Conservation (phyloP, 768 basidiomycete species). For the Mycena kentingensis region DNA sequence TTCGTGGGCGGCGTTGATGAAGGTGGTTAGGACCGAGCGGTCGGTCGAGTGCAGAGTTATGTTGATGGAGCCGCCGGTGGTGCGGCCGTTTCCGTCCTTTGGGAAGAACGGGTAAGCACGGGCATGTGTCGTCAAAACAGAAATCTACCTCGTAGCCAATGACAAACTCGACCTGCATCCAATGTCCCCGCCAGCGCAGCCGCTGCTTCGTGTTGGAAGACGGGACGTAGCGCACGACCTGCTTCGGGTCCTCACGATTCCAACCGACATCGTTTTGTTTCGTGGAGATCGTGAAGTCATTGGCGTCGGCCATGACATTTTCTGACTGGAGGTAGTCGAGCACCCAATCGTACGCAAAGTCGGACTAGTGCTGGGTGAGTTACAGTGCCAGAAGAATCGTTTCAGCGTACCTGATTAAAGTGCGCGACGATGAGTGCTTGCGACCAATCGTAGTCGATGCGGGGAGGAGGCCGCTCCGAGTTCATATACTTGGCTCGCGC, state of each 20-base stretch:
- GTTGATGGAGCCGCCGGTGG: constrained; percentile 20
- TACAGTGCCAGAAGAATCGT: neutral
- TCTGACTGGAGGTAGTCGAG: constrained; percentile 27
- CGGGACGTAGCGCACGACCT: constrained; percentile 20
- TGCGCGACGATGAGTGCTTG: constrained; percentile 27
- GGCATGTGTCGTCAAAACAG: neutral
- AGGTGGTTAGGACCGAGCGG: constrained; percentile 20
- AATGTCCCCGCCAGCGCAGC: constrained; percentile 18
- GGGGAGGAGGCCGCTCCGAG: constrained; percentile 14
- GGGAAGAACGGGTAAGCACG: neutral
- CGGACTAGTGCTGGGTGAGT: too few relatives aligned
- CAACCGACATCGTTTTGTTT: constrained; percentile 25
- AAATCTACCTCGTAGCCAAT: constrained; percentile 17
- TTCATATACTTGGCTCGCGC: constrained; percentile 17
- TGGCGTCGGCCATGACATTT: constrained; percentile 26
- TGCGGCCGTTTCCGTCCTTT: constrained; percentile 23
- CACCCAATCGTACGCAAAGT: constrained; percentile 34
- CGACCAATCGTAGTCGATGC: constrained; percentile 22
- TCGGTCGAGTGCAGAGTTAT: constrained; percentile 29
- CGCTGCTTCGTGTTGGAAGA: constrained; percentile 21
- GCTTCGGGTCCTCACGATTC: constrained; percentile 21
- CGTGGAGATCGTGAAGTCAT: constrained; percentile 27
- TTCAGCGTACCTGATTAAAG: constrained; percentile 24
- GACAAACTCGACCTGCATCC: constrained; percentile 24
- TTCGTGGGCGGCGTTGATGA: constrained; percentile 30